phyloP scores from a whole-genome alignment of 169 alveolate genomes.

The Theileria annulata region DNA sequence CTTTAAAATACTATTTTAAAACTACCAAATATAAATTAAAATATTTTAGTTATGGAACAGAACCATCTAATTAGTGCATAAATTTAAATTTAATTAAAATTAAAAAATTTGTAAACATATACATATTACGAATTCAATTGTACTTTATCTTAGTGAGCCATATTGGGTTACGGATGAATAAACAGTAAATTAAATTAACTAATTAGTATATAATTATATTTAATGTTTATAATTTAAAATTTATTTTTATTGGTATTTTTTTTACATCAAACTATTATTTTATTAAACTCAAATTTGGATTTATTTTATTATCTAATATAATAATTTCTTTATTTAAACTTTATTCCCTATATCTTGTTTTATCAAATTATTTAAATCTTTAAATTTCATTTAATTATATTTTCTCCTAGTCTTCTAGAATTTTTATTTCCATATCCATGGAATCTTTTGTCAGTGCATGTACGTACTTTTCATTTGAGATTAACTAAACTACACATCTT shows the following conservation, averaged over 20 bases:
- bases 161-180: conserved; percentile 7
- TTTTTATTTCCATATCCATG: not conserved
- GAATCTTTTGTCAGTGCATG: not conserved
- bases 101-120: not conserved
- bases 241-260: not conserved
- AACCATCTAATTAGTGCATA: conserved; percentile 1
- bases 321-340: not conserved
- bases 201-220: not conserved
- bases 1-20: not conserved
- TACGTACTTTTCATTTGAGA: not conserved
- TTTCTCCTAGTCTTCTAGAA: not conserved
- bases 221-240: not conserved
- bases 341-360: not conserved
- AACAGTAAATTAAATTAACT: not conserved
- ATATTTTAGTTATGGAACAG: not conserved
- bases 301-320: not conserved
- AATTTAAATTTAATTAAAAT: conserved; percentile 1
- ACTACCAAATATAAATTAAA: not conserved
- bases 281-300: not conserved
- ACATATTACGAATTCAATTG: not conserved
- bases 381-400: not conserved
- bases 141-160: not conserved
- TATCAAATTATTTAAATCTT: not conserved
- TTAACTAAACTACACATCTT: conserved; percentile 3
- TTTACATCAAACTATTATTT: not conserved